Base-by-base conservation (phyloP, 192 early-diverging fungal genomes). In the Cetraspora pellucida region DNA sequence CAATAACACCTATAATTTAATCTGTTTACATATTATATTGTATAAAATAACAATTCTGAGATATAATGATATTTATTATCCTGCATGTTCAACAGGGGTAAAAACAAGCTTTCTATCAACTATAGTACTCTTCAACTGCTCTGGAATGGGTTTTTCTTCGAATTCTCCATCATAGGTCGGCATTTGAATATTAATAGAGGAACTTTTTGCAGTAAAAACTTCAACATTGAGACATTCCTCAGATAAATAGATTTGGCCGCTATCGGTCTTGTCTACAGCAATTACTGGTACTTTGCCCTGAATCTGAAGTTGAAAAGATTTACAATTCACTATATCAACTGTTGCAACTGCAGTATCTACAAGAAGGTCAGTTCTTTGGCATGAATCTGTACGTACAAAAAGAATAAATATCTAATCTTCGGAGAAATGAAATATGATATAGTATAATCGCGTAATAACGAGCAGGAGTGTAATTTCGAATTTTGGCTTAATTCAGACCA, bases 121-220 rank as follows among this genome's bases (percentile, higher is more conserved):
- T 81, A 99, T 86, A n/a, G 89, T 88, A 23, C 91, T 96, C 87
- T 94, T 93, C 71, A 96, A 87, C 85, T 98, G 96, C 80, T 99
- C 97, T 46, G 96, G 91, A 13, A 99, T 85, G 30, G 96, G 92
- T 71, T 89, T 85, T 86, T 99, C 97, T 27, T 85, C 84, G 81
- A 82, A 97, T 77, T 92, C 90, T 2, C 85, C 88, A 11, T 79
- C 80, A n/a, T 19, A 5, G n/a, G 31, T 47, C 0, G 91, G 91
- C 10, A 93, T 81, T n/a, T 93, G 82, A 16, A 99, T 86, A 81
- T 99, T 99, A 77, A 97, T 84, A 67, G 96, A 92, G 45, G 92
- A 94, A 63, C 91, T 93, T 87, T 98, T 99, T n/a, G 95, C 93
- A 0, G 94, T 94, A 76, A 96, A 87, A 55, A 99, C 93, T 80